These are phyloP conservation scores for Dalechampia spathulata DNA, from an alignment of 441 rosid genomes.

Conservation along the genomic window DNA sequence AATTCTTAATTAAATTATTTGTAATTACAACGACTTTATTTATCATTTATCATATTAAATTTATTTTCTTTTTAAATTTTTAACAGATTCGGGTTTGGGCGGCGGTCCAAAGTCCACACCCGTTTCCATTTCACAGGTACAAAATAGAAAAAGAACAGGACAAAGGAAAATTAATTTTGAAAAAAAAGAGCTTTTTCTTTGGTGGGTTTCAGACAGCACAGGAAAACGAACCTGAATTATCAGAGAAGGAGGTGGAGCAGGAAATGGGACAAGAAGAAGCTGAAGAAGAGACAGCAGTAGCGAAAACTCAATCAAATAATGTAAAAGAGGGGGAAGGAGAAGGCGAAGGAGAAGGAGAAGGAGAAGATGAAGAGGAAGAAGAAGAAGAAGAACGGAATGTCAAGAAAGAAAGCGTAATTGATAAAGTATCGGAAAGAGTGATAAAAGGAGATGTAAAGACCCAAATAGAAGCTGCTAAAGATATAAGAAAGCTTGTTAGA, in stretches of 20 bases:
- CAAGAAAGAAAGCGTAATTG: conserved; percentile 41
- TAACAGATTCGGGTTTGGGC: no score
- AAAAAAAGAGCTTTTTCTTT: not conserved
- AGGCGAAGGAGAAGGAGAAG: conserved; percentile 21
- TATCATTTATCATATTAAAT: no score
- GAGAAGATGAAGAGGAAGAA: conserved; percentile 27
- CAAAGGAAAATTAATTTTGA: no score
- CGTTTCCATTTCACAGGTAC: no score
- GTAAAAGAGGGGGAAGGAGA: conserved; percentile 22
- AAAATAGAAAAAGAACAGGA: no score
- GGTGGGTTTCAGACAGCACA: conserved; percentile 12
- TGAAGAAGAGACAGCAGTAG: conserved; percentile 23
- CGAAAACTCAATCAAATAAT: not conserved
- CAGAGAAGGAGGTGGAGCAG: conserved; percentile 1
- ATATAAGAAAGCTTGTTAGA: conserved; percentile 45
- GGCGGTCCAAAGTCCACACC: no score
- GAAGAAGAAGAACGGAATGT: conserved; percentile 35
- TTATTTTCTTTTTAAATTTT: no score
- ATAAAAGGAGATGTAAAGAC: conserved; percentile 49
- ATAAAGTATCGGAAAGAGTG: conserved; percentile 38
- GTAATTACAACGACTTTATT: no score
- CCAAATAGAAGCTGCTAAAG: conserved; percentile 60
- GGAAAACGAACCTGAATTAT: conserved; percentile 14
- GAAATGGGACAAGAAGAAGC: conserved; percentile 29
- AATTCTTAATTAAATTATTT: no score